Evolutionary conservation across 2,329 filamentous ascomycete genomes (phyloP).

Genomic region (Ramichloridium luteum): DNA sequence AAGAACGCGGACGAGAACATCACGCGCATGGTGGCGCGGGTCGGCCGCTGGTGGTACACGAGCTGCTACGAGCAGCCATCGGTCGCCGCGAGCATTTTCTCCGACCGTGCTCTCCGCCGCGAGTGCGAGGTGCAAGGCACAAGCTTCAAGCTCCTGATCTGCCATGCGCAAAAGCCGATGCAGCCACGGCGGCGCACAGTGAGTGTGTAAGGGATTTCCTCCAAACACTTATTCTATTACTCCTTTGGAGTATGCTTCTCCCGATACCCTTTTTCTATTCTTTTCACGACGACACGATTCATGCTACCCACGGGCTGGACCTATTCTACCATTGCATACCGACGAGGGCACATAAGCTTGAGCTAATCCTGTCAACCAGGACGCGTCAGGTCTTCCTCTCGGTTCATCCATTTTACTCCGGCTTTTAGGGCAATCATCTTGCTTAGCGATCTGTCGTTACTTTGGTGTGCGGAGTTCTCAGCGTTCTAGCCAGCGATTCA

Average conservation of each 20-base stretch:
- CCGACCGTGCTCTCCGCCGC: slow-evolving; percentile 57
- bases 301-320: slow-evolving; percentile 1
- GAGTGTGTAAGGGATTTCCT: slow-evolving; percentile 36
- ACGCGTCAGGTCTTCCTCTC: no score
- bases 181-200: slow-evolving; percentile 36
- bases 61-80: slow-evolving; percentile 65
- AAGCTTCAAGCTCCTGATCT: slow-evolving; percentile 81
- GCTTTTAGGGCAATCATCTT: no score
- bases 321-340: no score
- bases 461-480: no score
- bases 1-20: slow-evolving; percentile 60
- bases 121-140: slow-evolving; percentile 83
- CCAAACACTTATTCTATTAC: no score
- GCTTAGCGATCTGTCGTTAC: no score
- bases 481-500: no score
- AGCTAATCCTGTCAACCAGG: no score
- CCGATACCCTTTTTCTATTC: neutral
- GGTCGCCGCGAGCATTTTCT: slow-evolving; percentile 60
- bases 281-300: slow-evolving; percentile 1
- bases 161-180: slow-evolving; percentile 70
- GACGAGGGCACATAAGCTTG: no score
- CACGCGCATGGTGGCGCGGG: slow-evolving; percentile 79
- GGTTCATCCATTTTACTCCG: no score
- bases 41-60: slow-evolving; percentile 94
- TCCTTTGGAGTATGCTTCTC: slow-evolving; percentile 1